Base-by-base conservation (phyloP, 306 rosid genomes). In the Cotoneaster glaucophyllus region DNA sequence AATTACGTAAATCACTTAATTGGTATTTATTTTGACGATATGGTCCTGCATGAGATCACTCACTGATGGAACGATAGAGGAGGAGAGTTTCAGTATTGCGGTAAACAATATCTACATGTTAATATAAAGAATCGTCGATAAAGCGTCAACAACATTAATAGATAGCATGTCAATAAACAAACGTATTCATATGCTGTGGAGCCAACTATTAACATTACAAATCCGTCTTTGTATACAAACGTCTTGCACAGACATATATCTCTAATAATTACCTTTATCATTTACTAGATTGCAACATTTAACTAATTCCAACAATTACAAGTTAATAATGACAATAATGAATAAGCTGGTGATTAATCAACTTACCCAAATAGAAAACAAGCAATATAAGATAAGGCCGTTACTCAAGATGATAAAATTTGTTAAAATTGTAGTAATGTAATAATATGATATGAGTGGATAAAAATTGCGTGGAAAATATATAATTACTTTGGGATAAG, bases 271-370 rank as follows among this genome's bases (percentile, higher is more conserved):
- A 25, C 17, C 57, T 8, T 8, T 57, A 67, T 66, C 39, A 67
- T 76, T 62, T 17, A 43, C 57, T 25, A 18, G 74, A 56, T 67
- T 77, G 67, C 26, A 68, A 14, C 80, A 28, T 69, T 44, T 57
- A 45, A 69, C 69, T 29, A 67, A 68, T 43, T 67, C 31, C 25
- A 37, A 43, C 18, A n/a, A 43, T 41, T 11, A 26, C 11, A 6
- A 25, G 4, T 25, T 19, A 41, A 19, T 74, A 10, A 11, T 45
- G 31, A 14, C 5, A 62, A 63, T 74, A 59, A 73, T 50, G 39
- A 29, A 39, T 48, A 67, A 67, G 18, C 45, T 41, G 59, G 58
- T 52, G 63, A 24, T 12, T 11, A 25, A 25, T n/a, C 53, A 48
- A 48, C 53, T 15, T 48, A 15, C 53, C 41, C 22, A 18, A 17